Evolutionary conservation across 2,329 filamentous ascomycete genomes (phyloP), one percentile per base, ranked within the genome.

Genomic region (Fusarium keratoplasticum): DNA sequence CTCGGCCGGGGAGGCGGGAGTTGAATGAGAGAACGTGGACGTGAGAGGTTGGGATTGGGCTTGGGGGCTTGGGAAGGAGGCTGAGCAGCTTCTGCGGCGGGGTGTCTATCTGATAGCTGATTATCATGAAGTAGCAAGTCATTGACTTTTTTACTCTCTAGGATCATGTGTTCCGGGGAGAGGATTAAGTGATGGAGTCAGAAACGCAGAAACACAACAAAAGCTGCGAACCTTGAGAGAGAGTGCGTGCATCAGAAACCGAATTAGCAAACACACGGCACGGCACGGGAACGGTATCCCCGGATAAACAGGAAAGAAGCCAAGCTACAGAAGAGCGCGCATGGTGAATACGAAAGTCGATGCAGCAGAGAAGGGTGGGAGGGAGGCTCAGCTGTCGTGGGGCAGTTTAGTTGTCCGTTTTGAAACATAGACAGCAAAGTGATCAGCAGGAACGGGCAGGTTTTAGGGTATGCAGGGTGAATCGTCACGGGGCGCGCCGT

Each of bases 311-410:
- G 16, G 22, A 47, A 54, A 22, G 54, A 11, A 65, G 55, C 65
- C 54, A 11, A 65, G 55, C 65, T 58, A 42, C 64, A 74, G 57
- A 33, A 69, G 29, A 42, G n/a, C 25, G 16, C 40, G 47, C 47
- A 52, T 33, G 58, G 29, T 40, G 58, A 66, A 75, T 75, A 75
- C 72, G 72, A 75, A 75, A 59, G 61, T 27, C 10, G 61, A 61
- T 73, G 72, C 73, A 75, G 72, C 40, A 44, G 66, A 27, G 64
- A 62, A 67, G 54, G 70, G 61, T 65, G 72, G 69, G 72, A 75
- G 40, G 72, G 57, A 70, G 57, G 67, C 67, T 73, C 73, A 54
- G 72, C 61, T 63, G 33, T 38, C 44, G 64, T 54, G 27, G 55
- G 50, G 38, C 55, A 52, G 27, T 25, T 40, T 52, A 29, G 47